Conservation (phyloP, 1,284 basidiomycete species). For the Fomitopsis palustris region DNA sequence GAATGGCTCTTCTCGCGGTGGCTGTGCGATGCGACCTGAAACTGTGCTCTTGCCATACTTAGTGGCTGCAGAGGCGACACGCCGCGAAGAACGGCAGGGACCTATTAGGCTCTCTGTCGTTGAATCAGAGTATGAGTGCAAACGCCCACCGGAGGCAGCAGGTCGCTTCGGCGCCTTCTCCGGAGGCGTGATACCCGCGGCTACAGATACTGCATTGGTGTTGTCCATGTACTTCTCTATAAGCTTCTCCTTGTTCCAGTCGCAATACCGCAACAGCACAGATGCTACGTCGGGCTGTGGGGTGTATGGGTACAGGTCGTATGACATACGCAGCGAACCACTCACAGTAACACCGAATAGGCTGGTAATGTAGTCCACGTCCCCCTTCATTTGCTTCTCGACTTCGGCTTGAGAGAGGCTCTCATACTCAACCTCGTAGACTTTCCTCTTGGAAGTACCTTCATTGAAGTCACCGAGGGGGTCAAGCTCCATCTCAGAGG, state of each 20-base stretch:
- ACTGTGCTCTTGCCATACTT: slow-evolving; percentile 30
- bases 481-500: slow-evolving; percentile 65
- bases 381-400: slow-evolving; percentile 70
- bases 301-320: not conserved
- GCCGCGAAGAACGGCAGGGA: slow-evolving; percentile 39
- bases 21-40: slow-evolving; percentile 23
- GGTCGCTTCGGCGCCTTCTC: slow-evolving; percentile 20
- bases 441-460: slow-evolving; percentile 53
- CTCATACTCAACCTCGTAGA: slow-evolving; percentile 77
- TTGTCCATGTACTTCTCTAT: slow-evolving; percentile 96
- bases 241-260: slow-evolving; percentile 97
- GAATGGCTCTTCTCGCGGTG: slow-evolving; percentile 41
- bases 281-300: slow-evolving; percentile 52
- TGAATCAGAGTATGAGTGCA: slow-evolving; percentile 20
- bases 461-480: slow-evolving; percentile 58
- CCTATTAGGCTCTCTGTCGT: slow-evolving; percentile 12
- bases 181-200: slow-evolving; percentile 58
- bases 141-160: slow-evolving; percentile 10
- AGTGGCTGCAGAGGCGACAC: slow-evolving; percentile 33
- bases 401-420: slow-evolving; percentile 73
- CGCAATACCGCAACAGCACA: slow-evolving; percentile 80
- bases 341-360: slow-evolving; percentile 81
- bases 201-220: slow-evolving; percentile 62
- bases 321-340: not conserved
- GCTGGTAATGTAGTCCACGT: slow-evolving; percentile 80